Conservation (phyloP, 1,284 basidiomycete genomes). For the Fomitopsis pinicola region DNA sequence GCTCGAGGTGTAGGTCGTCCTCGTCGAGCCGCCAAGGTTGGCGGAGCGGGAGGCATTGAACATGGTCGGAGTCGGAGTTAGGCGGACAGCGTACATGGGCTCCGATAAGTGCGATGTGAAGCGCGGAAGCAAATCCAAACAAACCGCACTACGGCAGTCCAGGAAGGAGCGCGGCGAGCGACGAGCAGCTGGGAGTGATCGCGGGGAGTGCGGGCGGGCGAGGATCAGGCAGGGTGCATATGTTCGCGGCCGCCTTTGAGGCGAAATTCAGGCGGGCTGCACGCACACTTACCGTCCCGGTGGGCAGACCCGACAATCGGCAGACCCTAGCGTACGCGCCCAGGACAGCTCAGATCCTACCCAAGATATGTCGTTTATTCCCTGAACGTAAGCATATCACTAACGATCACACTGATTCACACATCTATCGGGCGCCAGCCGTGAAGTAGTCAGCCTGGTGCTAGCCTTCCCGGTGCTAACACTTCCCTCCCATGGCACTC, state of each 20-base stretch:
- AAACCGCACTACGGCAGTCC: too few species aligned
- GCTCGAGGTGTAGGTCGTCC: background rate
- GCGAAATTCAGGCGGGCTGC: background rate
- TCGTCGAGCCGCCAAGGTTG: background rate
- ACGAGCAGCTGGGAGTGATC: background rate
- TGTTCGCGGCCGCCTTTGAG: background rate
- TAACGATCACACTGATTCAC: background rate
- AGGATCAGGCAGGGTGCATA: background rate
- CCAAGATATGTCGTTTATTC: background rate
- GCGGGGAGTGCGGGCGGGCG: background rate
- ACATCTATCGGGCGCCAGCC: background rate
- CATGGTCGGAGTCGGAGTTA: slow-evolving; percentile 1
- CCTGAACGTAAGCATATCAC: background rate
- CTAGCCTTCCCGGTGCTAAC: background rate
- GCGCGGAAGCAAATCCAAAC: background rate
- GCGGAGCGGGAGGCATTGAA: background rate
- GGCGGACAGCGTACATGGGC: background rate
- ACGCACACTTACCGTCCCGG: background rate
- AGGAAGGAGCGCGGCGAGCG: background rate
- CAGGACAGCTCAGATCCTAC: background rate
- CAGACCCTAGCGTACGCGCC: background rate
- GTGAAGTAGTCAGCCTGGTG: background rate
- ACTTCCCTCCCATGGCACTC: background rate
- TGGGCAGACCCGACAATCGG: slow-evolving; percentile 1
- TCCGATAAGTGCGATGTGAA: background rate